Conservation (phyloP, 768 basidiomycete species). For the Albatrellus ellisii region DNA sequence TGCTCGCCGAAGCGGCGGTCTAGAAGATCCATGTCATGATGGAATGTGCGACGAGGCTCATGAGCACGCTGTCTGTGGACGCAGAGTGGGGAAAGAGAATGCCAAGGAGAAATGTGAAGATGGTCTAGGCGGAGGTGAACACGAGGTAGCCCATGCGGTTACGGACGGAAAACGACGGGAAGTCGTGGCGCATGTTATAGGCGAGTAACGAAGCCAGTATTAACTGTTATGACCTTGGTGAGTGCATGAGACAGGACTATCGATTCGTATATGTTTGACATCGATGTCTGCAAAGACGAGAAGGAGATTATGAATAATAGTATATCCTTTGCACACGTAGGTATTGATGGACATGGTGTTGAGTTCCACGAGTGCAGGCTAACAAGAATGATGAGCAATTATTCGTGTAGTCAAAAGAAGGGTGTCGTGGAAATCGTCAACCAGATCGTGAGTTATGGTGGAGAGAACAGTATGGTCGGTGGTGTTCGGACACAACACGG, state of each 20-base stretch:
- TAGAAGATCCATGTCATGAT: conserved; percentile 68
- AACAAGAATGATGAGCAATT: no score
- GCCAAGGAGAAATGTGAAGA: conserved; percentile 38
- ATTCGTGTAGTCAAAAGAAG: no score
- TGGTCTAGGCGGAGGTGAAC: conserved; percentile 65
- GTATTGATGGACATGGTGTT: conserved; percentile 25
- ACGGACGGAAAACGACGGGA: conserved; percentile 30
- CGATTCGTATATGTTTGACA: conserved; percentile 22
- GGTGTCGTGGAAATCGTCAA: no score
- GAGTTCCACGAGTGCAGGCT: no score
- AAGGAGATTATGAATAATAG: conserved; percentile 30
- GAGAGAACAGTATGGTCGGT: no score
- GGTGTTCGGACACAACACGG: no score
- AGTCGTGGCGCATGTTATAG: conserved; percentile 45
- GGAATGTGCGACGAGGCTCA: conserved; percentile 50
- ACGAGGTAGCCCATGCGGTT: conserved; percentile 54
- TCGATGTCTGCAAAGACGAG: conserved; percentile 55
- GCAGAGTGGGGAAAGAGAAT: conserved; percentile 40
- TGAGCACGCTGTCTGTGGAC: conserved; percentile 31
- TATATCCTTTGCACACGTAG: conserved; percentile 38
- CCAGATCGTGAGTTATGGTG: no score
- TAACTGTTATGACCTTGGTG: conserved; percentile 28
- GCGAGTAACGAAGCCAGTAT: conserved; percentile 61
- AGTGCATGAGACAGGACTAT: not conserved
- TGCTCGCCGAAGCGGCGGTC: conserved; percentile 58